These are phyloP conservation scores for Simplicillium aogashimaense DNA, from an alignment of 2,329 filamentous ascomycete species.

Conservation along the genomic window DNA sequence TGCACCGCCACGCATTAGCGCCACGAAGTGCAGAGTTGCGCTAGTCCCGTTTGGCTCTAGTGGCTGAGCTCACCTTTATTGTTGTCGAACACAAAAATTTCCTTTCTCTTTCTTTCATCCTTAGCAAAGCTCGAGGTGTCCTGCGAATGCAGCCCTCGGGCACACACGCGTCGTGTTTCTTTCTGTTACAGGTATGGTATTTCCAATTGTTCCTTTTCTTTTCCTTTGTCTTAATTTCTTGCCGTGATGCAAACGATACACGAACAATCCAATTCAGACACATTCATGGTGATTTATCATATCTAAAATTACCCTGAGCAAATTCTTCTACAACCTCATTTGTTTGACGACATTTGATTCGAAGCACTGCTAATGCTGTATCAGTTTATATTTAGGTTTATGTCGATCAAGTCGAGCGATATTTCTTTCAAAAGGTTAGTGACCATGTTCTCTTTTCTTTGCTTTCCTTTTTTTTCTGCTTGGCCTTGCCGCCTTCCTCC, in stretches of 20 bases:
- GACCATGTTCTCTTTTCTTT: constrained; percentile 6
- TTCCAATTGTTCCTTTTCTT: neutral
- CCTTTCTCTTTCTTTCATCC: constrained; percentile 7
- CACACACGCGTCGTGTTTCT: neutral
- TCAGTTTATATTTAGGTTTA: too few species aligned
- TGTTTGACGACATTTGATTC: constrained; percentile 3
- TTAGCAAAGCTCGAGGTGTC: constrained; percentile 7
- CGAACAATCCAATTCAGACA: constrained; percentile 58
- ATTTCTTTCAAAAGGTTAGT: constrained; percentile 36
- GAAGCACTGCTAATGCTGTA: constrained; percentile 9
- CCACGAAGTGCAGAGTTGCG: constrained; percentile 11
- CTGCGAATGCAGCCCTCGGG: neutral
- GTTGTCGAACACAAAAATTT: constrained; percentile 2
- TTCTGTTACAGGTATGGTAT: too few species aligned
- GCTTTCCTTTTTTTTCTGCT: constrained; percentile 2
- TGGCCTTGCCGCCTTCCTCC: constrained; percentile 15
- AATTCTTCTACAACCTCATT: constrained; percentile 11
- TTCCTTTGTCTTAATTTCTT: constrained; percentile 12
- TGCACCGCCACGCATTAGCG: constrained; percentile 25
- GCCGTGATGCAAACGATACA: constrained; percentile 30
- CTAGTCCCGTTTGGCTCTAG: constrained; percentile 15
- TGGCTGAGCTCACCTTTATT: constrained; percentile 2
- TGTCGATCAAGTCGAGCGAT: too few species aligned
- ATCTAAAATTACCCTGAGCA: constrained; percentile 51
- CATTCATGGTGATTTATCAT: constrained; percentile 46